Percentiles rank a stretch among this genome's conserved stretches.
Conservation (phyloP, 495 filamentous ascomycete species). For the Lasiosphaeria miniovina region DNA sequence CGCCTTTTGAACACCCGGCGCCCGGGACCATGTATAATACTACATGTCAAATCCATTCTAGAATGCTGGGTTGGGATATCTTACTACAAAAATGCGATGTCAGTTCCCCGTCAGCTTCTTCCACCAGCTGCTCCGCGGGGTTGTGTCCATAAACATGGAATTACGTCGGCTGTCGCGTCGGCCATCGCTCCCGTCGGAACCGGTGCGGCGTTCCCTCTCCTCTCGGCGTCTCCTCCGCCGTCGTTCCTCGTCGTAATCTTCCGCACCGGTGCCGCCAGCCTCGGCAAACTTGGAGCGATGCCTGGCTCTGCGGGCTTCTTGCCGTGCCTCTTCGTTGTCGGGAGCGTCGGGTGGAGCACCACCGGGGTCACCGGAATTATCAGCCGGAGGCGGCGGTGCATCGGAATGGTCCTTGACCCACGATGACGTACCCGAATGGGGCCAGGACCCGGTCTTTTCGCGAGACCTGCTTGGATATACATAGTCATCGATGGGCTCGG, state of each 20-base stretch:
- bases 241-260: constrained; percentile 42
- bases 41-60: no score
- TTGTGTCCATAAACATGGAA: constrained; percentile 40
- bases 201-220: constrained; percentile 37
- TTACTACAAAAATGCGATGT: not conserved
- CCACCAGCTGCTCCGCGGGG: constrained; percentile 55
- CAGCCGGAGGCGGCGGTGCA: constrained; percentile 49
- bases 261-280: constrained; percentile 27
- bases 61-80: not conserved
- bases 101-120: constrained; percentile 37
- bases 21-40: no score
- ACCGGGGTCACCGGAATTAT: constrained; percentile 25
- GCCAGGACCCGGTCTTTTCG: constrained; percentile 44
- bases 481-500: constrained; percentile 39
- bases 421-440: constrained; percentile 54
- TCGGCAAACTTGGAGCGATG: constrained; percentile 46
- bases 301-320: constrained; percentile 41
- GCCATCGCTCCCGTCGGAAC: constrained; percentile 45
- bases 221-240: constrained; percentile 46
- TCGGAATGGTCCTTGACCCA: constrained; percentile 62
- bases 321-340: constrained; percentile 47
- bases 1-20: no score
- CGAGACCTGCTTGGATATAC: constrained; percentile 46
- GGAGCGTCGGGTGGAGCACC: constrained; percentile 19
- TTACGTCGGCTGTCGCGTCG: constrained; percentile 36